Base-by-base conservation (phyloP, 2,329 filamentous ascomycete genomes). In the Arachnomyces sp. region DNA sequence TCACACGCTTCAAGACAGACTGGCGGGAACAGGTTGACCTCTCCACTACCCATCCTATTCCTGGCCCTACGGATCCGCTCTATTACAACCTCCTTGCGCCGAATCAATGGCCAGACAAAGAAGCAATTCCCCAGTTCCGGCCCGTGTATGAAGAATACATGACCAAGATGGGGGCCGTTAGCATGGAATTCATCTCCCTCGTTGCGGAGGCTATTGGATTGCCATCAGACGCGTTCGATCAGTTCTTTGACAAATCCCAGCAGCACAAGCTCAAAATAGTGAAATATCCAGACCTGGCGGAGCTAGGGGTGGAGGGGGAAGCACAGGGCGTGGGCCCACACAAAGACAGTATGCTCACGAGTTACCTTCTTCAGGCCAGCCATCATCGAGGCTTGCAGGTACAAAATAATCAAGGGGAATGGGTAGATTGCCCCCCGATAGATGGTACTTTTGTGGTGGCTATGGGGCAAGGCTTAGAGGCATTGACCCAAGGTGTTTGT, bases 211-310 rank as follows among this genome's bases (percentile, higher is more conserved):
- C 85, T n/a, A 82, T 94, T 46, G 75, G 77, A 7, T 71, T 94
- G 4, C 77, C 82, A 0, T 46, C 71, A 0, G 64, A 73, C 37
- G 85, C 87, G 0, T 93, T 94, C 61, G 68, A 78, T 56, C 78
- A 76, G 52, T 93, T 89, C 69, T 90, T 90, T 63, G 85, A 89
- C 57, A 52, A 52, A 1, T 63, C 73, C 31, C 72, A 69, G 67
- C 86, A 92, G 66, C 86, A 93, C 68, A 93, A 93, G 69, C 73
- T 93, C 53, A 94, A 94, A 68, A 82, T 94, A 44, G 82, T 93
- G 44, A 86, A 85, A 66, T 93, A 92, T 56, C 87, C 87, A 0
- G 86, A 92, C 57, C 61, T 76, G 9, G 62, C 67, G n/a, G 73
- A 78, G 57, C 65, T 84, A 1, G 75, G 73, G 0, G 59, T 72